Evolutionary conservation across 768 basidiomycete genomes (phyloP), one percentile per base, ranked within the genome.

Genomic region (Kwoniella sp.): DNA sequence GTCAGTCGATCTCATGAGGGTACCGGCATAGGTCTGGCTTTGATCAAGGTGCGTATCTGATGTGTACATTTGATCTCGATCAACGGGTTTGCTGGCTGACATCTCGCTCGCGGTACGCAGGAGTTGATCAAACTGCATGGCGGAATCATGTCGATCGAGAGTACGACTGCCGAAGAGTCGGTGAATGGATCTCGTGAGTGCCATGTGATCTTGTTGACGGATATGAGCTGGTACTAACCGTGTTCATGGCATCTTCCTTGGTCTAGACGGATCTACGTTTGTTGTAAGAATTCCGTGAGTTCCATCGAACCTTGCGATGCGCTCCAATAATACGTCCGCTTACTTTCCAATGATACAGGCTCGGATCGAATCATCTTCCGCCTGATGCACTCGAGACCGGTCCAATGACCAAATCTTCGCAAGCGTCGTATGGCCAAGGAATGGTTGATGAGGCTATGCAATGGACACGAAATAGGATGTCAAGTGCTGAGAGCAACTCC

Each of bases 391-490:
- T 81, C 3, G 73, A 80, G 17, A 67, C 65, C 8, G 58, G 40
- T 9, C 55, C 44, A n/a, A 54, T 60, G 12, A 50, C 50, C 8
- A 33, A 46, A 21, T 62, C 58, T 13, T 27, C 57, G 25, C 60
- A 68, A 36, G 57, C 51, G 27, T 64, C 62, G 15, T 82, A 81
- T 54, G 81, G 78, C 2, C 64, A 76, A 55, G 80, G 77, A 1
- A 77, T 81, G 44, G 75, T 82, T n/a, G 80, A 81, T 25, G 82
- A 82, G 60, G 81, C 80, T 1, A 72, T 78, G 48, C 77, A 79
- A 33, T 82, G 81, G 80, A 77, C 68, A 24, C 33, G 65, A 27
- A 68, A 77, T 25, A 40, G 66, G n/a, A 60, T 73, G 55, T 56
- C 53, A 19, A 64, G 48, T 21, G 25, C 17, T n/a, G 47, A 25